Percentiles rank a stretch among this genome's conserved stretches.
These are phyloP conservation scores for Pyrenochaeta sp. DNA, from an alignment of 2,329 filamentous ascomycete species.

Conservation along the genomic window DNA sequence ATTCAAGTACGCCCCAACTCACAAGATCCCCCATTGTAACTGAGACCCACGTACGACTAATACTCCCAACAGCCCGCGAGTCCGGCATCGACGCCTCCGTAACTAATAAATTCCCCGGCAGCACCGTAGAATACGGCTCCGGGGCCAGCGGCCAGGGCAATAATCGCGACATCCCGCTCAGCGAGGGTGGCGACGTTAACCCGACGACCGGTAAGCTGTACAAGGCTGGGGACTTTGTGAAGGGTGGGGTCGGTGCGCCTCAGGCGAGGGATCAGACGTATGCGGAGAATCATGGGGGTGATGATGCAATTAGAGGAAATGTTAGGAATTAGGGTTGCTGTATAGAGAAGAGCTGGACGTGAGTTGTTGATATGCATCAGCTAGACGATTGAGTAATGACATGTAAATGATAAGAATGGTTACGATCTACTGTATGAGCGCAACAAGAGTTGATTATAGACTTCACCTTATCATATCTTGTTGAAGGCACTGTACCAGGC, in stretches of 20 bases:
- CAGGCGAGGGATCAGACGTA: constrained; percentile 54
- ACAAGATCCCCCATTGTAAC: background rate
- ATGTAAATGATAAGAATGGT: too few relatives aligned
- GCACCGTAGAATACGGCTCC: constrained; percentile 54
- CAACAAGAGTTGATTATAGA: too few relatives aligned
- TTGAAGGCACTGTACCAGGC: too few relatives aligned
- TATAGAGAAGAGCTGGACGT: too few relatives aligned
- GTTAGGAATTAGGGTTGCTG: constrained; percentile 38
- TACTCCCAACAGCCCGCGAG: constrained; percentile 48
- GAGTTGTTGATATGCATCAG: too few relatives aligned
- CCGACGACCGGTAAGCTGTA: constrained; percentile 52
- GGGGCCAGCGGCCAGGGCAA: constrained; percentile 55
- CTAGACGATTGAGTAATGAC: too few relatives aligned
- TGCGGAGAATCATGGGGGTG: constrained; percentile 50
- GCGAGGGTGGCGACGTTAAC: constrained; percentile 56
- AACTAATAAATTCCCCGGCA: constrained; percentile 55
- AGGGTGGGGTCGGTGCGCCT: constrained; percentile 57
- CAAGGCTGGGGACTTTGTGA: constrained; percentile 56
- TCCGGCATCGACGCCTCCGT: constrained; percentile 58
- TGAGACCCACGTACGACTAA: background rate
- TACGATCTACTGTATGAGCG: too few relatives aligned
- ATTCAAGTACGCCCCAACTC: constrained; percentile 46
- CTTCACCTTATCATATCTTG: too few relatives aligned
- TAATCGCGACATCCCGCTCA: constrained; percentile 58
- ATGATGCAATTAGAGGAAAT: constrained; percentile 53